These are phyloP conservation scores for Suillus americanus DNA, from an alignment of 768 basidiomycete species.

Conservation along the genomic window DNA sequence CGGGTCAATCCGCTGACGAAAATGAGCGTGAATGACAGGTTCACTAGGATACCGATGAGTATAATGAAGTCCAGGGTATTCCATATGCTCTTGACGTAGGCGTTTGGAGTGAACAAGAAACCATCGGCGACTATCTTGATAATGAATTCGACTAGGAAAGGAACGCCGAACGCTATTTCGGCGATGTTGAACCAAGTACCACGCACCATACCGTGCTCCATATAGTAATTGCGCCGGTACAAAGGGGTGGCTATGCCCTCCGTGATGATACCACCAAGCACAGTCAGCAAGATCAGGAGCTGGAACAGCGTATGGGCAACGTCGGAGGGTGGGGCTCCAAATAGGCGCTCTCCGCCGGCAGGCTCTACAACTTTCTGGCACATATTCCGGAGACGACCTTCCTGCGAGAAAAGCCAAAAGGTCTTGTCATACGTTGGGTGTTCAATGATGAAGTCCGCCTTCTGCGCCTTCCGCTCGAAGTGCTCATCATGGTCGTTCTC, in stretches of 20 bases:
- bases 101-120: constrained; percentile 86
- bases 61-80: constrained; percentile 89
- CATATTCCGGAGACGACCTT: constrained; percentile 64
- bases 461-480: constrained; percentile 71
- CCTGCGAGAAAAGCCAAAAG: constrained; percentile 87
- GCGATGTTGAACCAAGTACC: constrained; percentile 87
- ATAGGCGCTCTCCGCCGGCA: constrained; percentile 82
- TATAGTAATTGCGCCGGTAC: constrained; percentile 76
- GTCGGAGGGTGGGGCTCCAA: constrained; percentile 69
- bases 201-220: constrained; percentile 54
- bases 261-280: constrained; percentile 79
- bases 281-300: constrained; percentile 66
- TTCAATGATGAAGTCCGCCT: constrained; percentile 83
- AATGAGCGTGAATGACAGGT: constrained; percentile 67
- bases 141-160: constrained; percentile 76
- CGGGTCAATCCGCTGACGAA: constrained; percentile 79
- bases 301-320: constrained; percentile 73
- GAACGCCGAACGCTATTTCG: constrained; percentile 68
- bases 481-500: constrained; percentile 62
- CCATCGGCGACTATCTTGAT: constrained; percentile 95
- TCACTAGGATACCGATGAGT: constrained; percentile 73
- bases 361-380: constrained; percentile 87
- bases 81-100: constrained; percentile 90
- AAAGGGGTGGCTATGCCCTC: constrained; percentile 82
- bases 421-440: constrained; percentile 90